phyloP scores from a whole-genome alignment of 176 grass and related monocot species.

The Carex littledalei region DNA sequence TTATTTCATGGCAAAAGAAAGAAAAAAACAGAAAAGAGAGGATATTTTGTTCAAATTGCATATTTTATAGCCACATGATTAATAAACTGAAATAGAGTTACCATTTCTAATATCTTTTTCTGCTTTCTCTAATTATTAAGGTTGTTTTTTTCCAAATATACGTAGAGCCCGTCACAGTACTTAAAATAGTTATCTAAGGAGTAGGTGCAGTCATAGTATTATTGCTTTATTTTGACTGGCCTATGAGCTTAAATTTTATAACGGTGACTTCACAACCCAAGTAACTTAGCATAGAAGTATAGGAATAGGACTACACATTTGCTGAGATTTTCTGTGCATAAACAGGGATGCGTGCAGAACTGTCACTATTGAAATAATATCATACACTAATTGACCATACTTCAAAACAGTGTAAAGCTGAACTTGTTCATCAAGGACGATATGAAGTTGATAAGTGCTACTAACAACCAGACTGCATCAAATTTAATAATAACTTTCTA shows the following conservation, averaged over 20 bases:
- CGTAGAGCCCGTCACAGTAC: not conserved
- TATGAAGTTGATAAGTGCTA: not conserved
- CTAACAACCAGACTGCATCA: too few relatives aligned
- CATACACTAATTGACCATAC: not conserved
- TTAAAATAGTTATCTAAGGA: conserved; percentile 1
- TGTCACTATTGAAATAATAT: conserved; percentile 3
- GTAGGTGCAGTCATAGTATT: conserved; percentile 8
- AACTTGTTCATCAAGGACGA: not conserved
- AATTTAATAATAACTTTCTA: too few relatives aligned
- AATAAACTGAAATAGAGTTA: not conserved
- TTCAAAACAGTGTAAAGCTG: conserved; percentile 23
- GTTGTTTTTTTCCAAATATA: not conserved
- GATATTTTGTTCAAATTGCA: too few relatives aligned
- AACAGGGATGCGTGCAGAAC: not conserved
- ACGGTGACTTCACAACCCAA: conserved; percentile 1
- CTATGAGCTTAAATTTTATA: not conserved
- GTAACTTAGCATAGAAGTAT: not conserved
- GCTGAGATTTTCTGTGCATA: conserved; percentile 15
- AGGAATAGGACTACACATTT: not conserved
- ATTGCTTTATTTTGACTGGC: conserved; percentile 15
- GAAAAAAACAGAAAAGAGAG: too few relatives aligned
- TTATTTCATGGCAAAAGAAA: too few relatives aligned
- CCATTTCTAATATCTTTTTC: not conserved
- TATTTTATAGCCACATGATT: too few relatives aligned
- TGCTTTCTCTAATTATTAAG: not conserved